Percentiles rank a stretch among this genome's conserved stretches.
Conservation (phyloP, 805 yeast genomes). For the Suhomyces xylopsoci region DNA sequence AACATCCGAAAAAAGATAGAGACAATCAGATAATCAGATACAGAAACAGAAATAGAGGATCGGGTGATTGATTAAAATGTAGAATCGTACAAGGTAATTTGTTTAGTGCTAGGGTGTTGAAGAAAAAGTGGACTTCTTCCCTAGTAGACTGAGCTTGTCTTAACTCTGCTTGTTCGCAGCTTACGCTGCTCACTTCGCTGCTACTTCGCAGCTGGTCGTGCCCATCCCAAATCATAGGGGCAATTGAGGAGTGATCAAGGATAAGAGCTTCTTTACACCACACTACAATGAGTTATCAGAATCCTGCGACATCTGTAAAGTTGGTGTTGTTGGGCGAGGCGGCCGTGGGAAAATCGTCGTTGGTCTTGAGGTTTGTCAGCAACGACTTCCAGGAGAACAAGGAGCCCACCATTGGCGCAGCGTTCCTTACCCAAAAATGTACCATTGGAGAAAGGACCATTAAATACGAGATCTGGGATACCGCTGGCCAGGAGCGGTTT, state of each 20-base stretch:
- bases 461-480: slow-evolving; percentile 93
- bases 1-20: too few species aligned
- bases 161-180: too few species aligned
- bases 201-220: neutral
- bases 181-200: too few species aligned
- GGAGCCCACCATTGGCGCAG: slow-evolving; percentile 98
- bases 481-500: slow-evolving; percentile 97
- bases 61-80: too few species aligned
- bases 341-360: slow-evolving; percentile 94
- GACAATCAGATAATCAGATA: too few species aligned
- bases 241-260: neutral
- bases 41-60: too few species aligned
- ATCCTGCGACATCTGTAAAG: slow-evolving; percentile 70
- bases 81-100: too few species aligned
- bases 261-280: too few species aligned
- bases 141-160: too few species aligned
- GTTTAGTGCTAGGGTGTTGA: too few species aligned
- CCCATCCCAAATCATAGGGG: neutral
- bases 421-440: slow-evolving; percentile 91
- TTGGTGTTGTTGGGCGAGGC: slow-evolving; percentile 94
- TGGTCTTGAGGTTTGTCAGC: slow-evolving; percentile 87
- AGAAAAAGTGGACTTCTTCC: too few species aligned
- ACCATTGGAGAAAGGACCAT: slow-evolving; percentile 81
- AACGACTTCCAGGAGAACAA: slow-evolving; percentile 96
- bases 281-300: slow-evolving; percentile 28